Evolutionary conservation across 2,329 filamentous ascomycete genomes (phyloP), one percentile per base, ranked within the genome.

Genomic region (Hypoxylon sp.): DNA sequence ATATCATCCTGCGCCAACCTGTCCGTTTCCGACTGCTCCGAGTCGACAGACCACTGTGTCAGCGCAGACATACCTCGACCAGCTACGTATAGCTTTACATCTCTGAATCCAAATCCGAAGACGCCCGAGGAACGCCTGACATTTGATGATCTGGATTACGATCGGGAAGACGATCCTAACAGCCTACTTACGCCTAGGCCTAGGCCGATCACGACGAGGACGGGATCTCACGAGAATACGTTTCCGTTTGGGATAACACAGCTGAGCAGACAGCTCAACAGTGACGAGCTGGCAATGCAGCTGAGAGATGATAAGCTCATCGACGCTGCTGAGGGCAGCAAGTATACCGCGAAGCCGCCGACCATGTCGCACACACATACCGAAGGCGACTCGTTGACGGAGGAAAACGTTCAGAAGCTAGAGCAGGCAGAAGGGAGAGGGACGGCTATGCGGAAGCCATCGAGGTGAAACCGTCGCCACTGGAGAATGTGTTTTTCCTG

Each of bases 381-480:
- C 8, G 75, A 74, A 33, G 76, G 77, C 2, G 79, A 83, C 51
- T 77, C 77, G 4, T 64, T 85, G 59, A 85, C 82, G 1, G 78
- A 82, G 60, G 82, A 82, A 66, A 85, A 85, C 62, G 72, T 85
- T 42, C 80, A 78, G 29, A 81, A 74, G 58, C 65, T 84, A 40
- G 75, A 75, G 54, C 72, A 70, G 54, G 55, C 18, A 20, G 58
- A 55, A 15, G 50, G 26, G 41, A 64, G 49, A 11, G 49, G 57
- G 10, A 52, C 40, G 5, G 48, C 58, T 10, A 23, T 31, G 15
- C 48, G 55, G 48, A 55, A 56, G 9, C 33, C 40, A 41, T 61
- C 46, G 8, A 26, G 33, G 46, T 48, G 17, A 35, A n/a, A n/a
- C n/a, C n/a, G n/a, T n/a, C n/a, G n/a, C n/a, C n/a, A n/a, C n/a